A percentile compares a stretch with the other conserved stretches of the same genome.
These are phyloP conservation scores for Fomitopsis serialis DNA, from an alignment of 768 basidiomycete species.

Conservation along the genomic window DNA sequence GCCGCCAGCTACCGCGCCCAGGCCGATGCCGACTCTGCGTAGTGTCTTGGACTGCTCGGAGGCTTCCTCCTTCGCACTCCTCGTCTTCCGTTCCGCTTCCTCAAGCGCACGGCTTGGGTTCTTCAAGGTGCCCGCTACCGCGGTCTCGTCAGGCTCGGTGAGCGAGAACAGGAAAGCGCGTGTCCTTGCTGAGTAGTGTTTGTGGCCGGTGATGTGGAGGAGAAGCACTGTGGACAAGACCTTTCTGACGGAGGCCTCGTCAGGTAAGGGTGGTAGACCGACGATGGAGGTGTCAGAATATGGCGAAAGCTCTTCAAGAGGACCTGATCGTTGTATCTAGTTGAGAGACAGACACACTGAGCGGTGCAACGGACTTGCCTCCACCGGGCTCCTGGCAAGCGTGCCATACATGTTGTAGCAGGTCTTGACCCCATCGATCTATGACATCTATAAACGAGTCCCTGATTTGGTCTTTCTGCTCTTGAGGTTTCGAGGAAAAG, in stretches of 20 bases:
- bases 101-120: conserved; percentile 41
- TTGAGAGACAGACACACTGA: background rate
- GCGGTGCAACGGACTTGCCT: conserved; percentile 20
- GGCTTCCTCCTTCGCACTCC: conserved; percentile 34
- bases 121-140: conserved; percentile 41
- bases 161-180: conserved; percentile 39
- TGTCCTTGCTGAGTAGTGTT: conserved; percentile 46
- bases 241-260: conserved; percentile 30
- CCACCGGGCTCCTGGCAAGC: conserved; percentile 38
- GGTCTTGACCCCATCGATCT: conserved; percentile 39
- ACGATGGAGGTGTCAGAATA: conserved; percentile 41
- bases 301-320: conserved; percentile 38
- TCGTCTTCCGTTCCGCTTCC: conserved; percentile 38
- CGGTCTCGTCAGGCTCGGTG: conserved; percentile 37
- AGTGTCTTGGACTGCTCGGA: conserved; percentile 35
- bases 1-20: conserved; percentile 50
- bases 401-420: conserved; percentile 39
- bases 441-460: conserved; percentile 32
- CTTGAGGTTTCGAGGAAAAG: conserved; percentile 18
- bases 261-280: conserved; percentile 35
- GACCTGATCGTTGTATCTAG: conserved; percentile 19
- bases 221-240: conserved; percentile 48
- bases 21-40: conserved; percentile 42
- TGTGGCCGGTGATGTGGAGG: conserved; percentile 41
- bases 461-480: conserved; percentile 8